Base-by-base conservation (phyloP, 768 basidiomycete genomes). In the Trametes villosa region DNA sequence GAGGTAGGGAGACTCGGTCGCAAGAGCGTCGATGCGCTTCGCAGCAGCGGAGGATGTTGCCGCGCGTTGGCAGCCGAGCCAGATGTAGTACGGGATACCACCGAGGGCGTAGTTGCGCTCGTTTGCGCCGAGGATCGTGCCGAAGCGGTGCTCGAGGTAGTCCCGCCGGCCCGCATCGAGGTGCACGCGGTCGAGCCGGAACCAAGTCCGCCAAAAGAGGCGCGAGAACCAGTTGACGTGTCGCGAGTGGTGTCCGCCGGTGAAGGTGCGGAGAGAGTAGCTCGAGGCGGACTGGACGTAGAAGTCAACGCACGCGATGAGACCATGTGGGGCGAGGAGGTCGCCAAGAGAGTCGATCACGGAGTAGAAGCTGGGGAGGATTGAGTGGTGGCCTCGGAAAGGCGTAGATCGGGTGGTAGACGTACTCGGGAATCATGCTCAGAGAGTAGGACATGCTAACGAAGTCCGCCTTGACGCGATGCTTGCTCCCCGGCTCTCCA, bases 81-180 rank as follows among this genome's bases (percentile, higher is more conserved):
- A 91, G 65, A 92, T 84, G 70, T 91, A 91, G 75, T 88, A 88
- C 0, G 86, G 85, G 29, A 88, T 65, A 53, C 63, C 57, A 29
- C 63, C 63, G 30, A 91, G 74, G 68, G 88, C 87, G 48, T 78
- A 79, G 75, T 91, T 91, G 49, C 90, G 81, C 11, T 83, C 89
- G 65, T 91, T 92, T 75, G 84, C 88, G 33, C 78, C 81, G 70
- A 88, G 90, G 66, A 84, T 75, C 27, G 89, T 91, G 40, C 88
- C 88, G 73, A 91, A 91, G 58, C 83, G 84, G 72, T 91, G 89
- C 71, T 92, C 90, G 33, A 92, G 79, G 71, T 91, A 92, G 53
- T 87, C 84, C 20, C 88, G 79, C 33, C 88, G 75, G 27, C 83
- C 82, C 9, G 85, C 83, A 24, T 80, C 79, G 9, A 84, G 71